phyloP scores from a whole-genome alignment of 2,329 filamentous ascomycete species.

The Zasmidium angulare region DNA sequence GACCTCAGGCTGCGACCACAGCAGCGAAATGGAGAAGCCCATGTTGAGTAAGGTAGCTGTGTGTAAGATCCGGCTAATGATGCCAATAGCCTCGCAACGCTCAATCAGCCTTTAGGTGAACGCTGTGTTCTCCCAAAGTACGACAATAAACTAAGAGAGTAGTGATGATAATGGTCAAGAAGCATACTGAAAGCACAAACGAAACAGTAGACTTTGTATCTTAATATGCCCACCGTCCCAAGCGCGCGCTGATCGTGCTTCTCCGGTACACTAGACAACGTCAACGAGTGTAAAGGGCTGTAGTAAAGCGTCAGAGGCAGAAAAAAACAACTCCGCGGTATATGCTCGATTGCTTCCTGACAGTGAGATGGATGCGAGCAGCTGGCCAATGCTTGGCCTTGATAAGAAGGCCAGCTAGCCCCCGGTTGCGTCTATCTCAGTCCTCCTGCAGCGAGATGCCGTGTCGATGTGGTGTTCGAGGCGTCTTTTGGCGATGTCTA shows the following conservation, averaged over 20 bases:
- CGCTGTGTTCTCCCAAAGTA: background rate
- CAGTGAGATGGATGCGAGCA: background rate
- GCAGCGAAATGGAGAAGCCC: slow-evolving; percentile 21
- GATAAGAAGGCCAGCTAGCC: slow-evolving; percentile 1
- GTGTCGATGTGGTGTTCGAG: background rate
- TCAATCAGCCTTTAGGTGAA: background rate
- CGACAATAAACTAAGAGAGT: background rate
- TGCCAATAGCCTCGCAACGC: too few relatives aligned
- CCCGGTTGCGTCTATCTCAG: background rate
- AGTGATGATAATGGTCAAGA: background rate
- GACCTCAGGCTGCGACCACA: slow-evolving; percentile 64
- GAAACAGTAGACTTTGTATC: background rate
- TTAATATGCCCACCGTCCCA: slow-evolving; percentile 5
- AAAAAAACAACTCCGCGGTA: slow-evolving; percentile 11
- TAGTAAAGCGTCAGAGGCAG: background rate
- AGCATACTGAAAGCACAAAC: background rate
- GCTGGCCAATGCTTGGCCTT: slow-evolving; percentile 10
- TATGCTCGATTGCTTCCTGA: background rate
- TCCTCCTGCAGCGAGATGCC: background rate
- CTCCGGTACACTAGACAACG: background rate
- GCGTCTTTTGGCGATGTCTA: background rate
- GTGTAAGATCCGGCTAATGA: background rate
- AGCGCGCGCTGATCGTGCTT: slow-evolving; percentile 3
- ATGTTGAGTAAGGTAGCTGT: slow-evolving; percentile 7
- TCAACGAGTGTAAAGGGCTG: background rate